Percentiles rank a stretch among this genome's conserved stretches.
Evolutionary conservation across 2,329 filamentous ascomycete genomes (phyloP).

Genomic region (Colletotrichum godetiae): DNA sequence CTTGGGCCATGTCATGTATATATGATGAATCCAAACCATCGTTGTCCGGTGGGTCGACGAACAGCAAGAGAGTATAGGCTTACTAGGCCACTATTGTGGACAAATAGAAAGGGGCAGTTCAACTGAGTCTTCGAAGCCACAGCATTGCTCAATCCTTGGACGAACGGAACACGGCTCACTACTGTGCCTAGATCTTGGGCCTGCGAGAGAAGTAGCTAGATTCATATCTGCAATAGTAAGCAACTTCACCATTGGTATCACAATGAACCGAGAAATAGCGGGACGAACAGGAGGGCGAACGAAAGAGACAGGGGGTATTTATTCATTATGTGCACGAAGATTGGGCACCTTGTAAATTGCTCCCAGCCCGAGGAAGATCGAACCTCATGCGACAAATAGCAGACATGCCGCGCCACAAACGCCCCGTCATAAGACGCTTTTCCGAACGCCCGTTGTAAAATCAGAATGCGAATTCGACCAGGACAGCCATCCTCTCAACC

Average conservation of each 20-base stretch:
- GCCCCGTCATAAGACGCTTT: constrained; percentile 12
- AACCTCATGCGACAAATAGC: background rate
- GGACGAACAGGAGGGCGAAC: background rate
- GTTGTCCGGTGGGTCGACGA: too few species aligned
- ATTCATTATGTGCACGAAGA: background rate
- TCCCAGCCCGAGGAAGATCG: background rate
- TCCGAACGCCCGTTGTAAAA: background rate
- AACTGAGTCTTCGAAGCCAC: too few species aligned
- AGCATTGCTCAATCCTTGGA: too few species aligned
- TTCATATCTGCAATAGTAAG: background rate
- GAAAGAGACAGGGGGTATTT: constrained; percentile 19
- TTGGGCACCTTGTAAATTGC: background rate
- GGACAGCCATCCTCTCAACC: constrained; percentile 42
- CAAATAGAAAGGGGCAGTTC: too few species aligned
- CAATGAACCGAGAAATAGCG: background rate
- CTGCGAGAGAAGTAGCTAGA: too few species aligned
- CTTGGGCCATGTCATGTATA: too few species aligned
- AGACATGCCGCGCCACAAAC: background rate
- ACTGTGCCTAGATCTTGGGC: too few species aligned
- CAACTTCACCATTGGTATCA: background rate
- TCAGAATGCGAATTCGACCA: background rate
- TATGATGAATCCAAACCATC: too few species aligned
- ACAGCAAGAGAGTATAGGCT: too few species aligned
- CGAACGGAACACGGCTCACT: too few species aligned
- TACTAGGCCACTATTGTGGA: too few species aligned